Evolutionary conservation across 768 basidiomycete species (phyloP).

Genomic region (Calocybe gangraenosa): DNA sequence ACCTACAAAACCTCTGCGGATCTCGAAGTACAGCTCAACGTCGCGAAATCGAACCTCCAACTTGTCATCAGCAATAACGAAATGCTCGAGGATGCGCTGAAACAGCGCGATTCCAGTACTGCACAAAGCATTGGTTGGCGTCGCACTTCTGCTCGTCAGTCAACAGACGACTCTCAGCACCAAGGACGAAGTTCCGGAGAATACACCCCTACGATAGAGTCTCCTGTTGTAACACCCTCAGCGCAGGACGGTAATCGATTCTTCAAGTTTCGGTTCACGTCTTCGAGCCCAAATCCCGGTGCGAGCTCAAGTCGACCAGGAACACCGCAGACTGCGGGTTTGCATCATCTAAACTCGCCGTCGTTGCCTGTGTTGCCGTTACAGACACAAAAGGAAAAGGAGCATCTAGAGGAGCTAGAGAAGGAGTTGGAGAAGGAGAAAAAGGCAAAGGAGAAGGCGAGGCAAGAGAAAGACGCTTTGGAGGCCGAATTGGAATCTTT

Average conservation of each 20-base stretch:
- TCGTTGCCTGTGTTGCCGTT: slow-evolving; percentile 32
- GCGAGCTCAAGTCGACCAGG: slow-evolving; percentile 25
- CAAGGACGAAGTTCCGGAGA: slow-evolving; percentile 20
- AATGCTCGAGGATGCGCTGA: slow-evolving; percentile 91
- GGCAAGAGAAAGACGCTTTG: slow-evolving; percentile 57
- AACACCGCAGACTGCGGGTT: slow-evolving; percentile 20
- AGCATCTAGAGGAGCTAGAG: slow-evolving; percentile 39
- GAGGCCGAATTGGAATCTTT: slow-evolving; percentile 78
- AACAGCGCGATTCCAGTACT: slow-evolving; percentile 43
- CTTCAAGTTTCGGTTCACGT: slow-evolving; percentile 70
- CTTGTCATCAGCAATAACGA: slow-evolving; percentile 71
- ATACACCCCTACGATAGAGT: slow-evolving; percentile 15
- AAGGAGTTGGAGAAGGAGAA: slow-evolving; percentile 40
- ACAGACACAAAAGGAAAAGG: slow-evolving; percentile 23
- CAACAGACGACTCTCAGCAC: slow-evolving; percentile 27
- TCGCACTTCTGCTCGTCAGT: slow-evolving; percentile 30
- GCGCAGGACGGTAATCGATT: slow-evolving; percentile 52
- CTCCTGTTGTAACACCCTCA: neutral
- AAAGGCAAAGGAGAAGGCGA: slow-evolving; percentile 45
- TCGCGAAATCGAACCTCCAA: slow-evolving; percentile 85
- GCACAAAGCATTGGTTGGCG: slow-evolving; percentile 78
- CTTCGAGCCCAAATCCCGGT: slow-evolving; percentile 16
- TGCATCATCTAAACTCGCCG: slow-evolving; percentile 34
- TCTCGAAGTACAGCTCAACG: slow-evolving; percentile 79
- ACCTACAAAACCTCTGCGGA: slow-evolving; percentile 72